Conservation (phyloP, 164 flowering plant species). For the Berberis thunbergii region DNA sequence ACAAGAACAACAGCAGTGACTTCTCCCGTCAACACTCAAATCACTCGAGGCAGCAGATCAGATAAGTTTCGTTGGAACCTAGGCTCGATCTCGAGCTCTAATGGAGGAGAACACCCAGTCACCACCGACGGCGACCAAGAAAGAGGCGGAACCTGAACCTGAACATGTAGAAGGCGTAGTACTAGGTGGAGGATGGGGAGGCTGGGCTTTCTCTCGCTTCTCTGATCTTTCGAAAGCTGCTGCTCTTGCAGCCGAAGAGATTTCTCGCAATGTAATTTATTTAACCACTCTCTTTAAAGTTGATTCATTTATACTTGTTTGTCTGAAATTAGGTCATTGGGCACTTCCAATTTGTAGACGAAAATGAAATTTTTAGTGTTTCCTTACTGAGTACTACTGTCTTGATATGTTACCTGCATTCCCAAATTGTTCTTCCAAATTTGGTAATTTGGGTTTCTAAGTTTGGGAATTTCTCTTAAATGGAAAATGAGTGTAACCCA, state of each 20-base stretch:
- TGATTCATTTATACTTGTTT: not conserved
- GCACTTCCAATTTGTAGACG: not conserved
- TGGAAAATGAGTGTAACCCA: too few relatives aligned
- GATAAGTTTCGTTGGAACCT: too few relatives aligned
- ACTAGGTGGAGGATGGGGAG: slow-evolving; percentile 66
- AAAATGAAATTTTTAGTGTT: too few relatives aligned
- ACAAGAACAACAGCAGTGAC: too few relatives aligned
- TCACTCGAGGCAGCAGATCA: too few relatives aligned
- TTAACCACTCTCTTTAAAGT: not conserved
- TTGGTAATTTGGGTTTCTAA: too few relatives aligned
- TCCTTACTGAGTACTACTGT: not conserved
- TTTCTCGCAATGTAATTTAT: slow-evolving; percentile 72
- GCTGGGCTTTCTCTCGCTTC: slow-evolving; percentile 83
- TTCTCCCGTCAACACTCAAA: too few relatives aligned
- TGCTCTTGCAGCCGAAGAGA: slow-evolving; percentile 74
- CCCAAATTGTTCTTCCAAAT: too few relatives aligned
- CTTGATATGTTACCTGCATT: not conserved
- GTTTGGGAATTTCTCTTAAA: too few relatives aligned
- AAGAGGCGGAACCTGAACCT: slow-evolving; percentile 16
- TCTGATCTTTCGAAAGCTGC: slow-evolving; percentile 94
- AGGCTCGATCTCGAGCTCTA: slow-evolving; percentile 1
- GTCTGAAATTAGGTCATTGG: not conserved
- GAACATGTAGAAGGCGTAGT: slow-evolving; percentile 2
- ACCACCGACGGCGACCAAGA: slow-evolving; percentile 8
- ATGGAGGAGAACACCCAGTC: slow-evolving; percentile 20